Percentiles rank a stretch among this genome's conserved stretches.
Evolutionary conservation across 495 filamentous ascomycete genomes (phyloP).

Genomic region (Trichoderma gamsii): DNA sequence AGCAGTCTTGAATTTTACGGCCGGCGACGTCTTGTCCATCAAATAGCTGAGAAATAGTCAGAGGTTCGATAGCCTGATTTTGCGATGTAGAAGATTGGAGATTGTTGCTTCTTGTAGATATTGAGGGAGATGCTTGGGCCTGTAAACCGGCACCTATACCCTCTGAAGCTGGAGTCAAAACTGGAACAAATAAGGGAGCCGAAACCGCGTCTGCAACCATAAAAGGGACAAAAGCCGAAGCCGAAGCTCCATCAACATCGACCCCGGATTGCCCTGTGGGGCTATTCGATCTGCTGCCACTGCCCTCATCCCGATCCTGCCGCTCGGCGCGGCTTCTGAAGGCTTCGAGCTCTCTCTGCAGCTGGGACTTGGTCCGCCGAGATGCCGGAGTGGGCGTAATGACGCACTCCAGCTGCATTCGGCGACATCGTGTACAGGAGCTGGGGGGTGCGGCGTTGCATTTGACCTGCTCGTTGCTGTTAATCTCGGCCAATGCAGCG

Average conservation of each 20-base stretch:
- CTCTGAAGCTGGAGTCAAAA: not conserved
- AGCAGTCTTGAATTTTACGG: slow-evolving; percentile 19
- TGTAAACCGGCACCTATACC: not conserved
- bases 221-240: not conserved
- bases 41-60: not conserved
- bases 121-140: not conserved
- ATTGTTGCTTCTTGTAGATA: not conserved
- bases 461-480: not conserved
- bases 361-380: too few relatives aligned
- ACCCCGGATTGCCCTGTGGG: not conserved
- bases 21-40: slow-evolving; percentile 14
- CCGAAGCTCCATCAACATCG: not conserved
- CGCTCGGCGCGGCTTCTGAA: slow-evolving; percentile 1
- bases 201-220: not conserved
- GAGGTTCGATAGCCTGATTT: not conserved
- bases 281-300: not conserved
- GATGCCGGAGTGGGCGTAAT: too few relatives aligned
- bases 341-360: slow-evolving; percentile 17
- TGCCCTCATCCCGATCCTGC: not conserved
- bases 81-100: not conserved
- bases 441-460: slow-evolving; percentile 19
- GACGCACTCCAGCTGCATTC: too few relatives aligned
- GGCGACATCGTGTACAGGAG: not conserved
- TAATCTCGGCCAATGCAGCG: not conserved
- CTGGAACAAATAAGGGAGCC: not conserved